A percentile compares a stretch with the other conserved stretches of the same genome.
Conservation (phyloP, 2,329 filamentous ascomycete genomes). For the Xenosphaeropsis pyriputrescens region DNA sequence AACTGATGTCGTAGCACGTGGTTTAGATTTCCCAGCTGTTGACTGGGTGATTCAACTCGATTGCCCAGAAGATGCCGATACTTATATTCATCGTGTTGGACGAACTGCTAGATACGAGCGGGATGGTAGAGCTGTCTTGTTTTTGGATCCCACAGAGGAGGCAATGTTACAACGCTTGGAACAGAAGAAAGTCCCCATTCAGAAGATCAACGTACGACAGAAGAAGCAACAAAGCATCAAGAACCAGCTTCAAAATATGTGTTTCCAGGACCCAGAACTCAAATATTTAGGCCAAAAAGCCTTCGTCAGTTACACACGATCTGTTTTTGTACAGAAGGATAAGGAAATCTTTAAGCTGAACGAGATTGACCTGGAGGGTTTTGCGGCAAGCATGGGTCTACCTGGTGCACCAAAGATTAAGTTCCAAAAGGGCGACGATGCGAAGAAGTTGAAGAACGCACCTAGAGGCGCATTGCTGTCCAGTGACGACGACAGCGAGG, state of each 20-base stretch:
- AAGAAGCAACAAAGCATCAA: slow-evolving; percentile 83
- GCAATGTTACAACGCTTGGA: slow-evolving; percentile 81
- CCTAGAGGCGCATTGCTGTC: slow-evolving; percentile 50
- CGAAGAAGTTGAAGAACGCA: slow-evolving; percentile 78
- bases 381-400: slow-evolving; percentile 70
- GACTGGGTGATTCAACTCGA: slow-evolving; percentile 99
- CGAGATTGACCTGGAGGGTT: slow-evolving; percentile 73
- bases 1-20: slow-evolving; percentile 87
- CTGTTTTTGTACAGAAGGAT: slow-evolving; percentile 76
- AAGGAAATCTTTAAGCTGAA: slow-evolving; percentile 83
- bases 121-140: slow-evolving; percentile 75
- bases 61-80: slow-evolving; percentile 90
- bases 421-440: slow-evolving; percentile 79
- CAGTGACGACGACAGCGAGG: slow-evolving; percentile 44
- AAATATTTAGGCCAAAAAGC: slow-evolving; percentile 96
- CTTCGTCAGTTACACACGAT: slow-evolving; percentile 80
- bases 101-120: slow-evolving; percentile 88
- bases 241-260: slow-evolving; percentile 82
- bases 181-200: slow-evolving; percentile 79
- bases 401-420: slow-evolving; percentile 88
- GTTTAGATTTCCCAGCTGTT: slow-evolving; percentile 89
- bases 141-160: slow-evolving; percentile 78
- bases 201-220: slow-evolving; percentile 71
- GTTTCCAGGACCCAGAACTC: slow-evolving; percentile 83
- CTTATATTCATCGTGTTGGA: slow-evolving; percentile 93